Evolutionary conservation across 2,329 filamentous ascomycete genomes (phyloP), one percentile per base, ranked within the genome.

Genomic region (Amesomyces nigricolor): DNA sequence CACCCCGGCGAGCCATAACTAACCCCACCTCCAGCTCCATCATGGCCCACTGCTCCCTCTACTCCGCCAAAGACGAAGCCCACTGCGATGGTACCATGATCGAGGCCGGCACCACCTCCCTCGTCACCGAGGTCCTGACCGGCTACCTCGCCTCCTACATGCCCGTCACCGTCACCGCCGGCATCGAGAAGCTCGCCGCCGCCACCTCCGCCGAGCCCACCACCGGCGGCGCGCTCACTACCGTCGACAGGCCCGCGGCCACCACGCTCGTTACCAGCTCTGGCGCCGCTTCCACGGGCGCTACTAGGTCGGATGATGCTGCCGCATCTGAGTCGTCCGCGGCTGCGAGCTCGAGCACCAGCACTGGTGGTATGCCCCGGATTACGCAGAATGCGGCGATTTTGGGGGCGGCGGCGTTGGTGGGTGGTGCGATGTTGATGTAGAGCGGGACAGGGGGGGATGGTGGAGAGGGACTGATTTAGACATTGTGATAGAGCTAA

Each of bases 331-430:
- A 26, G 22, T 26, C 17, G 9, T 35, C 49, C n/a, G 17, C 32
- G 5, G 9, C 37, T 16, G 2, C 35, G 16, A 46, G 8, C 42
- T 14, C 54, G 45, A 54, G 39, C 49, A 11, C 22, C 16, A 53
- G 50, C 50, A 56, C 57, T 0, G 57, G 42, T 32, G 51, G 63
- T 60, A 48, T 53, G 39, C 60, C 68, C n/a, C 61, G 66, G 54
- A 58, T 63, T 50, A 70, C 68, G 11, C 67, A 70, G 56, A 71
- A 71, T 48, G 70, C 67, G 14, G 50, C 72, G 5, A 42, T 73
- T 37, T 66, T 67, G 44, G 71, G 71, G 16, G 66, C 71, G 26
- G 71, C 67, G 19, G 68, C 65, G 13, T 47, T 69, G 39, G 62
- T 71, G 22, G 71, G 60, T 9, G 62, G 68, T 55, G 68, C 64